Evolutionary conservation across 352 stramenopile species (phyloP), one percentile per base, ranked within the genome.

Genomic region (Phytophthora nicotianae): DNA sequence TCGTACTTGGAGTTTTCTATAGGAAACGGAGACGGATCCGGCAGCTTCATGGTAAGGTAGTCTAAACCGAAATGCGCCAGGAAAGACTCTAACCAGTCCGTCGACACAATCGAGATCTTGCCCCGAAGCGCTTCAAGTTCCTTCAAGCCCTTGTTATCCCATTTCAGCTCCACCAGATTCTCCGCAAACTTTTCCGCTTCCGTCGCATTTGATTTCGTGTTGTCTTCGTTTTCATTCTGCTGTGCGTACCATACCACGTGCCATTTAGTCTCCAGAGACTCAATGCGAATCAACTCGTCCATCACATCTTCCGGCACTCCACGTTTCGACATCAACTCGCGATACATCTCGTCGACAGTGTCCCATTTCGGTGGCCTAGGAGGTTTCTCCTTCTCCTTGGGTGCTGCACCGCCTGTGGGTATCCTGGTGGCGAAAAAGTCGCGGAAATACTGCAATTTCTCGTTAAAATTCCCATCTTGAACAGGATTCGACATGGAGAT

Each of bases 341-440:
- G 71, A 46, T 95, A 95, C 86, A 95, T 95, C 49, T 95, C 82
- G 43, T 95, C 86, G n/a, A 95, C 86, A 0, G 80, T 90, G 13
- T 90, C 86, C 29, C 69, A 68, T 48, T 79, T 84, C 7, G 81
- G 78, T 16, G 77, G 74, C 33, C 81, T 81, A 2, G 75, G 68
- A 0, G 81, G 75, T 46, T 90, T 91, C 32, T 90, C 81, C 54
- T 90, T 86, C n/a, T 74, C 59, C 47, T 91, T 93, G 1, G 78
- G 72, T 0, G 80, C 79, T 13, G 86, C 69, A 9, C 81, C 81
- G 27, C 83, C 80, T 3, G 86, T 95, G 0, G 86, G 83, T 53
- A 95, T 89, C 26, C 83, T 79, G 20, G 89, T 92, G 13, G 85
- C 79, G 53, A 93, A 95, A 52, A 95, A 95, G 19, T 86, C 86